Evolutionary conservation across 805 yeast species (phyloP).

Genomic region (Candida chilensis): DNA sequence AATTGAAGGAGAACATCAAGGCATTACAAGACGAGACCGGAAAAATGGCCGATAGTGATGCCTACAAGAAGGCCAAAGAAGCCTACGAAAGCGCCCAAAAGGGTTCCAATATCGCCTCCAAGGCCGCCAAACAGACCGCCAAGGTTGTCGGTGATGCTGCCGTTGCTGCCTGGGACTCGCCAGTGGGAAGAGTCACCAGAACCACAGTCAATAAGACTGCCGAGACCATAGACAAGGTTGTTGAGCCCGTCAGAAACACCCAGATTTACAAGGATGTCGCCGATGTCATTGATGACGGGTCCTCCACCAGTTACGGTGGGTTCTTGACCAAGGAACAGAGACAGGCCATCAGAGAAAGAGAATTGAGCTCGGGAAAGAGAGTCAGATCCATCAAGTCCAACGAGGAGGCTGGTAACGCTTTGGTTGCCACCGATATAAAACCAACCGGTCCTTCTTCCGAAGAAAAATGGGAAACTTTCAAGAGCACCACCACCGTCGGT

Average conservation of each 20-base stretch:
- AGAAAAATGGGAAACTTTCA: conserved; percentile 58
- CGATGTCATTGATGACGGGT: conserved; percentile 88
- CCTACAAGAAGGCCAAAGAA: conserved; percentile 86
- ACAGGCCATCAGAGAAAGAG: conserved; percentile 57
- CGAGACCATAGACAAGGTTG: conserved; percentile 75
- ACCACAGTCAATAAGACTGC: conserved; percentile 77
- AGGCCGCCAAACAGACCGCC: conserved; percentile 83
- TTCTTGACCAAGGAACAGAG: conserved; percentile 81
- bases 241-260: conserved; percentile 91
- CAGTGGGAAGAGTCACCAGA: conserved; percentile 85
- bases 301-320: conserved; percentile 84
- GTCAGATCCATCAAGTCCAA: conserved; percentile 66
- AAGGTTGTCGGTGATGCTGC: conserved; percentile 88
- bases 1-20: conserved; percentile 86
- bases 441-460: conserved; percentile 61
- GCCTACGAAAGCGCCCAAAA: conserved; percentile 84
- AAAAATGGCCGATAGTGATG: conserved; percentile 86
- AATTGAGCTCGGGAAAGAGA: conserved; percentile 48
- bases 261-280: conserved; percentile 82
- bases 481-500: conserved; percentile 63
- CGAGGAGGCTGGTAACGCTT: conserved; percentile 73
- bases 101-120: conserved; percentile 55
- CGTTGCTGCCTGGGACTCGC: conserved; percentile 90
- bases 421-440: conserved; percentile 76
- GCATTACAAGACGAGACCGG: conserved; percentile 96